Conservation (phyloP, 78 protist species). For the Speleostelium caveatum region DNA sequence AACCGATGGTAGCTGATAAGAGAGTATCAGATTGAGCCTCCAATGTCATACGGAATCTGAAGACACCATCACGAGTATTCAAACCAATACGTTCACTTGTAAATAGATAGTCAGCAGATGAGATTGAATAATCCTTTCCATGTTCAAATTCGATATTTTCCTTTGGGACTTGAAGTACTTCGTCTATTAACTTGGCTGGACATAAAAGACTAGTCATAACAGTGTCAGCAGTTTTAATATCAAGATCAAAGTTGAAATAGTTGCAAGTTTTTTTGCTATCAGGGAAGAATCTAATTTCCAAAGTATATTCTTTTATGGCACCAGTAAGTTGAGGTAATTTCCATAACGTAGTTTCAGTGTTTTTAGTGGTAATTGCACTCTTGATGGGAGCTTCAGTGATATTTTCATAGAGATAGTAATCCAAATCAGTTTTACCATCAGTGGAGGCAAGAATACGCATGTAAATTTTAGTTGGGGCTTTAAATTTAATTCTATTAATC, state of each 20-base stretch:
- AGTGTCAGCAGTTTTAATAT: background rate
- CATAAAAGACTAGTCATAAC: conserved; percentile 18
- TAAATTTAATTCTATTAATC: conserved; percentile 2
- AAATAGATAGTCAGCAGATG: conserved; percentile 19
- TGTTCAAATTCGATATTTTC: background rate
- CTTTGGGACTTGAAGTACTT: conserved; percentile 60
- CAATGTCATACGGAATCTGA: conserved; percentile 33
- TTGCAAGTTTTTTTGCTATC: conserved; percentile 23
- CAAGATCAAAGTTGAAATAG: conserved; percentile 27
- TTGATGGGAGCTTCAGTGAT: background rate
- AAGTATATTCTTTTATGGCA: conserved; percentile 22
- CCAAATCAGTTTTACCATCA: conserved; percentile 32
- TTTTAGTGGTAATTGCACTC: background rate
- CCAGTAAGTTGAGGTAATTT: conserved; percentile 9
- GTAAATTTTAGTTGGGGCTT: background rate
- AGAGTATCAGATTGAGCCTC: background rate
- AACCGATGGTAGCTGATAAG: conserved; percentile 12
- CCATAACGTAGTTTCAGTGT: conserved; percentile 27
- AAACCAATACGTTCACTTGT: background rate
- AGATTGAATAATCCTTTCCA: conserved; percentile 14
- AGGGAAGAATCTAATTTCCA: conserved; percentile 22
- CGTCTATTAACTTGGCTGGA: conserved; percentile 37
- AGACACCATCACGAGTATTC: background rate
- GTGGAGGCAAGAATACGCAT: conserved; percentile 7
- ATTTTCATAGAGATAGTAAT: conserved; percentile 32